Conservation (phyloP, 345 rosid genomes). For the Euclidium syriacum region DNA sequence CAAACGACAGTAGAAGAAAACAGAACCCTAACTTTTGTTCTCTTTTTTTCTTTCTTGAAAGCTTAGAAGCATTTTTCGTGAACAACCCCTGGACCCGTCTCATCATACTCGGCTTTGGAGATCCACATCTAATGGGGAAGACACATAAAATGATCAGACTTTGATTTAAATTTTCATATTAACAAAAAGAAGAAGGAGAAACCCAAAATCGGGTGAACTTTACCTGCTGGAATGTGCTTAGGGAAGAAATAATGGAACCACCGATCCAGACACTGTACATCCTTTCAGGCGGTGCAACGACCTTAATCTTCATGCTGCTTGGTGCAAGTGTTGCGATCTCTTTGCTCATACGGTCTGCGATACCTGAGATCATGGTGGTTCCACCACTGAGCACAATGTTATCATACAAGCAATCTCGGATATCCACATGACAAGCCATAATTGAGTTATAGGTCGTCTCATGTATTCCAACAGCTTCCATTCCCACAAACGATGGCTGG, state of each 20-base stretch:
- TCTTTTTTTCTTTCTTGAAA: constrained; percentile 9
- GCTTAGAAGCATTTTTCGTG: constrained; percentile 38
- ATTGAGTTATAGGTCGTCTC: constrained; percentile 67
- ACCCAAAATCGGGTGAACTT: neutral
- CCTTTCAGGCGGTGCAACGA: constrained; percentile 77
- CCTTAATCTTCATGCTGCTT: constrained; percentile 76
- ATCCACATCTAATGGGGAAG: constrained; percentile 24
- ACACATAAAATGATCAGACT: neutral
- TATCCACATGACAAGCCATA: constrained; percentile 56
- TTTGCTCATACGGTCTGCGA: constrained; percentile 76
- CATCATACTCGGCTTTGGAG: constrained; percentile 37
- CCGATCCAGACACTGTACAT: constrained; percentile 79
- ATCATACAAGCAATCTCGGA: constrained; percentile 47
- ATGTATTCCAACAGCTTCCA: constrained; percentile 71
- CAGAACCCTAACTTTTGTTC: constrained; percentile 12
- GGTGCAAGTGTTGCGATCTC: constrained; percentile 73
- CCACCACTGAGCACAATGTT: constrained; percentile 79
- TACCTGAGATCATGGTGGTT: constrained; percentile 66
- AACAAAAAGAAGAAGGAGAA: neutral
- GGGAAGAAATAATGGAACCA: constrained; percentile 73
- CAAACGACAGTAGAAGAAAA: constrained; percentile 22
- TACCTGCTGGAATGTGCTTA: constrained; percentile 79
- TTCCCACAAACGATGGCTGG: constrained; percentile 66
- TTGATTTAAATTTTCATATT: neutral
- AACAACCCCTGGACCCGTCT: constrained; percentile 37